Evolutionary conservation across 129 eudicot species (phyloP), one percentile per base, ranked within the genome.

Genomic region (Sambucus nigra): DNA sequence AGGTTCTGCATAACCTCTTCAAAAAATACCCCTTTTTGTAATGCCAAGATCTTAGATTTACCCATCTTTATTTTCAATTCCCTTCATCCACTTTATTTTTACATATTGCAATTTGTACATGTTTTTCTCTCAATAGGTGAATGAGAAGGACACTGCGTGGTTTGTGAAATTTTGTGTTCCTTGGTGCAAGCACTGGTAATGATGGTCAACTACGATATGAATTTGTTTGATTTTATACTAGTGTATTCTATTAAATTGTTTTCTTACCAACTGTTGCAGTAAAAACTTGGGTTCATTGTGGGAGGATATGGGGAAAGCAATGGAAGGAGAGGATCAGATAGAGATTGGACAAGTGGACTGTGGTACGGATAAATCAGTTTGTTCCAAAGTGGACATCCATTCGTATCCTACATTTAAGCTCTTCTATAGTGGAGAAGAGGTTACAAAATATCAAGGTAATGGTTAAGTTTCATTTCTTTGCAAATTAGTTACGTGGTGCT

Each of bases 61-160:
- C 33, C 16, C 51, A 32, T n/a, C 13, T 5, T 60, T 59, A 13
- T n/a, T 42, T 42, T 0, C 4, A 42, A n/a, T n/a, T n/a, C n/a
- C 48, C 5, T 1, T 15, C 18, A 42, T 18, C 16, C 4, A n/a
- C 48, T 4, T 16, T 13, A 9, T 1, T 13, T 42, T 15, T 15
- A 14, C 15, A 10, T 48, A 19, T 27, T 29, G 47, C 26, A 19
- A 14, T 47, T 47, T 48, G 18, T 15, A 2, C 24, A 19, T 27
- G 25, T 13, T 20, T 29, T 15, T 27, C 6, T 24, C 7, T 26
- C 31, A 1, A 25, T 63, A 92, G 99, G 79, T 92, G 32, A 87
- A 82, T 28, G 99, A 92, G 87, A 92, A 86, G 60, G 94, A 92
- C 51, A 92, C 99, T 38, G 99, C 96, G 7, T 92, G 99, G 99